phyloP scores from a whole-genome alignment of 805 yeast genomes.

The Candida arabinofermentans region DNA sequence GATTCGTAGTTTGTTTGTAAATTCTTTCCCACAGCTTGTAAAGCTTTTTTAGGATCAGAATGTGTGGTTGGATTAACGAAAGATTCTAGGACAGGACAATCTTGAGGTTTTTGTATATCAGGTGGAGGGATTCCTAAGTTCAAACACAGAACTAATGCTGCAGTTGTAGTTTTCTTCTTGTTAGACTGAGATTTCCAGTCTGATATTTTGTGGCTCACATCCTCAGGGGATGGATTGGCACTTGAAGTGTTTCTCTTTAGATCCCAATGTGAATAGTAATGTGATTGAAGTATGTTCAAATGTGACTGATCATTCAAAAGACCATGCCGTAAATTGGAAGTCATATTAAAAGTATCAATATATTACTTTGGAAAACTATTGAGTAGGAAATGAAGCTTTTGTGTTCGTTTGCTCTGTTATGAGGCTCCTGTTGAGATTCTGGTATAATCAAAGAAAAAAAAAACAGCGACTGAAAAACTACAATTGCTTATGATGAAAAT shows the following conservation, averaged over 20 bases:
- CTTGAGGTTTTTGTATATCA: constrained; percentile 87
- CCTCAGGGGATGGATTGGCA: constrained; percentile 67
- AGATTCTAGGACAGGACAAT: constrained; percentile 87
- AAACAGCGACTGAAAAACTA: too few species aligned
- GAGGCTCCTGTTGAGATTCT: too few species aligned
- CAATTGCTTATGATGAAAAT: too few species aligned
- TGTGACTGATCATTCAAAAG: constrained; percentile 28
- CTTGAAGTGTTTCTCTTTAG: constrained; percentile 90
- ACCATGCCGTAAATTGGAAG: constrained; percentile 29
- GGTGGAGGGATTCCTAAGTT: constrained; percentile 98
- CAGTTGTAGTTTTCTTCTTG: constrained; percentile 88
- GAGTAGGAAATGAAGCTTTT: too few species aligned
- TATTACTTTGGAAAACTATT: too few species aligned
- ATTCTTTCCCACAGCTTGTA: constrained; percentile 85
- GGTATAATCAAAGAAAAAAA: too few species aligned
- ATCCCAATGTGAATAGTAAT: constrained; percentile 59
- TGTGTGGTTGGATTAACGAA: constrained; percentile 87
- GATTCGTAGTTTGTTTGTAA: constrained; percentile 88
- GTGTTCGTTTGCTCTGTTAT: too few species aligned
- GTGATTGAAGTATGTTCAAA: constrained; percentile 27
- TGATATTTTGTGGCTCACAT: constrained; percentile 62
- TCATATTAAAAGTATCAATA: too few species aligned
- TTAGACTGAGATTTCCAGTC: constrained; percentile 94
- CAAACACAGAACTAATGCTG: constrained; percentile 85
- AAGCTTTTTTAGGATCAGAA: constrained; percentile 83